phyloP scores from a whole-genome alignment of 768 basidiomycete genomes.

The Pisolithus marmoratus region DNA sequence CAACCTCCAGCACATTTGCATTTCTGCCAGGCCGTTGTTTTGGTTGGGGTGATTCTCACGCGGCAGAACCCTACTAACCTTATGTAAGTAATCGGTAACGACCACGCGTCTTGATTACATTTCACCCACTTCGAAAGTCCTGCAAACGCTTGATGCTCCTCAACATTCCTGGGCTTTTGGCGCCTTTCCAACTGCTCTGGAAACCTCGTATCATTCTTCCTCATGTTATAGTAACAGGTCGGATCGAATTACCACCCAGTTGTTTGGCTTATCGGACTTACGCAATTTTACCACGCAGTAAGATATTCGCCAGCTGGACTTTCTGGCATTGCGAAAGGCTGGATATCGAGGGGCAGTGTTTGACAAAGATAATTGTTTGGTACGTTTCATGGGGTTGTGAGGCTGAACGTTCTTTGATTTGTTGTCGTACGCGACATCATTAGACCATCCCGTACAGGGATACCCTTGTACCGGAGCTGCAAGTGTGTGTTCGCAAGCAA shows the following conservation, averaged over 20 bases:
- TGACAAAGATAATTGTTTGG: conserved; percentile 97
- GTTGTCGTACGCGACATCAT: not conserved
- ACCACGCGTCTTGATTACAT: too few species aligned
- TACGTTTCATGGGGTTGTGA: conserved; percentile 30
- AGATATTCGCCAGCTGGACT: conserved; percentile 86
- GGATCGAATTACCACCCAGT: conserved; percentile 3
- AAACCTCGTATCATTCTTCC: conserved; percentile 66
- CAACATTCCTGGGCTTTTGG: conserved; percentile 67
- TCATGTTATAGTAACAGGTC: conserved; percentile 63
- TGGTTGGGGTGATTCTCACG: too few species aligned
- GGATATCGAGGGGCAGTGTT: conserved; percentile 90
- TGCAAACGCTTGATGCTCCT: conserved; percentile 76
- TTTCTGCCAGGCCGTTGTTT: too few species aligned
- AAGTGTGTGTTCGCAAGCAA: conserved; percentile 37
- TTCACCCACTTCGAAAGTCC: too few species aligned
- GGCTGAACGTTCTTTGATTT: not conserved
- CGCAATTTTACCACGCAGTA: conserved; percentile 34
- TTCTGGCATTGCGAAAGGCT: conserved; percentile 58
- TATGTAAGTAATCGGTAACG: too few species aligned
- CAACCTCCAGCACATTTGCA: too few species aligned
- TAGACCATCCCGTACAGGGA: conserved; percentile 83
- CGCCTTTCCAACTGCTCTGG: conserved; percentile 62
- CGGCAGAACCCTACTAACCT: too few species aligned
- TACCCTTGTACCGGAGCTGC: conserved; percentile 65
- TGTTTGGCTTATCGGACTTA: conserved; percentile 6